Conservation (phyloP, 202 grass and related monocot species). For the Zizania palustris region DNA sequence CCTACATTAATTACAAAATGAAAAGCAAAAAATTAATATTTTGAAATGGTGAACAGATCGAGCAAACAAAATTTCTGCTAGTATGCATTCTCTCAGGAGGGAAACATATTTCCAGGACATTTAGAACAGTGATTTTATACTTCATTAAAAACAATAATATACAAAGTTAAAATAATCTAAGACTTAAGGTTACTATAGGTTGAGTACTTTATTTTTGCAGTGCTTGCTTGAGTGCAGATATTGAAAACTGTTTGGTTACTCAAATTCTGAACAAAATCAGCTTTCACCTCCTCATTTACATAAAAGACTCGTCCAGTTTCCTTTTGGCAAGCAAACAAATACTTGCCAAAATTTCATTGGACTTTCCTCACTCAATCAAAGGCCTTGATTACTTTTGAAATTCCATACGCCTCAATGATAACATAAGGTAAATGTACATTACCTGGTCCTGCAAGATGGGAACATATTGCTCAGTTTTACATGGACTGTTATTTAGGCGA, state of each 20-base stretch:
- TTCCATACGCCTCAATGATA: background rate
- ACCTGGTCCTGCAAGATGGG: constrained; percentile 49
- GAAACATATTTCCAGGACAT: constrained; percentile 22
- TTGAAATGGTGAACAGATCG: constrained; percentile 2
- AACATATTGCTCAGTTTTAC: constrained; percentile 47
- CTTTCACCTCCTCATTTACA: background rate
- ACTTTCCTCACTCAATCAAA: background rate
- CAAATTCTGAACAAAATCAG: background rate
- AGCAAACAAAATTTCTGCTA: background rate
- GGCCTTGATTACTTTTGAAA: background rate
- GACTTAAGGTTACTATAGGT: background rate
- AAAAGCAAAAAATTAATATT: constrained; percentile 23
- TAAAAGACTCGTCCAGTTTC: background rate
- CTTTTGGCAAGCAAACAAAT: background rate
- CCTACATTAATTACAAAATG: constrained; percentile 17
- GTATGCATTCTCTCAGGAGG: background rate
- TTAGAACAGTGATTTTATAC: background rate
- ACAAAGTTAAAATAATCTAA: background rate
- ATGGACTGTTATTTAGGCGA: constrained; percentile 53
- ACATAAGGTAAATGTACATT: constrained; percentile 15
- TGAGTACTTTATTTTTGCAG: background rate
- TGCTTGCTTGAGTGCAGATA: background rate
- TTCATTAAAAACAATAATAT: background rate
- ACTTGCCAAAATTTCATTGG: background rate
- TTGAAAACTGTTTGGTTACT: background rate